A percentile compares a stretch with the other conserved stretches of the same genome.
Conservation (phyloP, 2,329 filamentous ascomycete genomes). For the Trichothecium roseum region DNA sequence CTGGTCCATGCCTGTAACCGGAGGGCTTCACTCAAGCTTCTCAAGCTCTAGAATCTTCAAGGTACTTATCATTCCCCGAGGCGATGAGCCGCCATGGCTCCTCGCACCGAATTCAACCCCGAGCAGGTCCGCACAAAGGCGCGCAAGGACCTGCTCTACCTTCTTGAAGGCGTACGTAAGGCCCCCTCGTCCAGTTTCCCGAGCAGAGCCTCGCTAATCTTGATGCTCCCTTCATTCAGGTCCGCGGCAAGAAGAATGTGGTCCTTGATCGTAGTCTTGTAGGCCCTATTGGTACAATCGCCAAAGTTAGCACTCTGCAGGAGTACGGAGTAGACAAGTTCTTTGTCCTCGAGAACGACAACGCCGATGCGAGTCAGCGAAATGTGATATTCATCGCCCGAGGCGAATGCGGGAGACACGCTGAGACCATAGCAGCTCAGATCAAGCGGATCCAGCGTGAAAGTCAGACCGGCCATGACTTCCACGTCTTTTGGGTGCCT, state of each 20-base stretch:
- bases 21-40: slow-evolving; percentile 8
- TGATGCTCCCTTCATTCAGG: slow-evolving; percentile 40
- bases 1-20: not conserved
- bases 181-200: slow-evolving; percentile 12
- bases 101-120: slow-evolving; percentile 60
- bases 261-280: slow-evolving; percentile 86
- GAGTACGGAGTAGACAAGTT: slow-evolving; percentile 98
- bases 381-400: slow-evolving; percentile 92
- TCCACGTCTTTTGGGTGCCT: slow-evolving; percentile 93
- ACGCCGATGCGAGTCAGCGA: slow-evolving; percentile 86
- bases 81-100: slow-evolving; percentile 54
- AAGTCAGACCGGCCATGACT: slow-evolving; percentile 85
- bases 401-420: slow-evolving; percentile 78
- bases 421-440: slow-evolving; percentile 82
- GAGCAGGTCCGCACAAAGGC: slow-evolving; percentile 72
- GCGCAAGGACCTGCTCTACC: slow-evolving; percentile 77
- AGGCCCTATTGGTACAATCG: slow-evolving; percentile 79
- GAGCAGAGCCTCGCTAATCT: slow-evolving; percentile 2
- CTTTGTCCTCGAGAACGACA: slow-evolving; percentile 92
- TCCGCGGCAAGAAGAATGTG: slow-evolving; percentile 97
- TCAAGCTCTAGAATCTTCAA: slow-evolving; percentile 8
- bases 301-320: slow-evolving; percentile 90
- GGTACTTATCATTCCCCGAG: slow-evolving; percentile 2
- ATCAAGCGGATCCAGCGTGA: slow-evolving; percentile 83
- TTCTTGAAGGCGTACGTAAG: slow-evolving; percentile 85